Evolutionary conservation across 2,329 filamentous ascomycete genomes (phyloP).

Genomic region (Zymoseptoria brevis): DNA sequence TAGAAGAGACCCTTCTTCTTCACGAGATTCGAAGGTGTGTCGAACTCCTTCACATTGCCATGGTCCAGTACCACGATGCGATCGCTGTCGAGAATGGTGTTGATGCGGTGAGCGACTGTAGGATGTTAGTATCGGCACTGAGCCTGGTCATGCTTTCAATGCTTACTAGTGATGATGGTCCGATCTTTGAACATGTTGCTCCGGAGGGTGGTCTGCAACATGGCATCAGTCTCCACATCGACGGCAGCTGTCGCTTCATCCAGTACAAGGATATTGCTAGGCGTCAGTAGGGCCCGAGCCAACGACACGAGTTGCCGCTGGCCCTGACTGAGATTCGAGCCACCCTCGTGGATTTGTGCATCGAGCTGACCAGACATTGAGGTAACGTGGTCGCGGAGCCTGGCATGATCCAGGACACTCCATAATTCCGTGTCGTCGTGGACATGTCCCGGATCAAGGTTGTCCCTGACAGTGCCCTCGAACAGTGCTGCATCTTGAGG

Average conservation of each 20-base stretch:
- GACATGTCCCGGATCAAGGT: conserved; percentile 87
- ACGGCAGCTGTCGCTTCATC: conserved; percentile 88
- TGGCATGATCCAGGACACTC: conserved; percentile 77
- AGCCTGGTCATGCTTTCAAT: neutral
- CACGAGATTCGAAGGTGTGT: conserved; percentile 71
- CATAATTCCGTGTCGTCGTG: conserved; percentile 96
- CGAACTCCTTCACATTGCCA: conserved; percentile 86
- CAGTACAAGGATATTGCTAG: conserved; percentile 92
- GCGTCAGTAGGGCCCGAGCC: conserved; percentile 85
- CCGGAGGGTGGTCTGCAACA: conserved; percentile 56
- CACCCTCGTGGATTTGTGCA: conserved; percentile 86
- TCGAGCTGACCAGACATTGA: conserved; percentile 85
- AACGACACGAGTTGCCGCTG: conserved; percentile 91
- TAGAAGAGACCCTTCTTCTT: conserved; percentile 73
- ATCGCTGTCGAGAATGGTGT: conserved; percentile 85
- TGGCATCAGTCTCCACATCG: conserved; percentile 59
- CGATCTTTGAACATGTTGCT: conserved; percentile 71
- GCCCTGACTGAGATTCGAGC: conserved; percentile 89
- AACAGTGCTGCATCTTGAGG: conserved; percentile 96
- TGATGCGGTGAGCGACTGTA: conserved; percentile 80
- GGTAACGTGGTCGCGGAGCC: conserved; percentile 81
- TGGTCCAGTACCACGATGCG: conserved; percentile 89
- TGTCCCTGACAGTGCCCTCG: conserved; percentile 86
- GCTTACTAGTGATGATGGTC: conserved; percentile 79
- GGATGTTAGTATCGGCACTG: neutral